Evolutionary conservation across 169 alveolate genomes (phyloP), one percentile per base, ranked within the genome.

Genomic region (Cystoisospora suis): DNA sequence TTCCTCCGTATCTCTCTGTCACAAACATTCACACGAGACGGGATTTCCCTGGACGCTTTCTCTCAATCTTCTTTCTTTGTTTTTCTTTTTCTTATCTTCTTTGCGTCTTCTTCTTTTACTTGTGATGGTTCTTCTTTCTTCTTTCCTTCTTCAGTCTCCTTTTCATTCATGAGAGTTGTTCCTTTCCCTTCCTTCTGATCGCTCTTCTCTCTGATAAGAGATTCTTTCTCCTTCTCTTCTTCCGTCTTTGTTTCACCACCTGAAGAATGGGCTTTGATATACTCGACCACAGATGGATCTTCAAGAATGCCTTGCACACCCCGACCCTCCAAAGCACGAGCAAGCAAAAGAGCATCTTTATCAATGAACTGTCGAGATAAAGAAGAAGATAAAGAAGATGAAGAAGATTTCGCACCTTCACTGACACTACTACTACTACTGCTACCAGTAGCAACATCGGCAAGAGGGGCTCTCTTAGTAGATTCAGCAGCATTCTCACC

Each of bases 321-420:
- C 58, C 81, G 69, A 58, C 61, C 40, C 70, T 59, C 53, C 92
- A 70, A 23, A 75, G 88, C 23, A 87, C 92, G 47, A 88, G 36
- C 58, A 53, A 81, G 45, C 69, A 53, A 40, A 49, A 59, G 59
- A 81, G 75, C 34, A 58, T 34, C 36, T 88, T 87, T 42, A 77
- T 65, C 70, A 88, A 15, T 38, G 81, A 80, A 34, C 70, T 17
- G 36, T 88, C 92, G n/a, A 87, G 92, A 34, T 81, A 1, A 1
- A 47, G 29, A 20, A 88, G 59, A 4, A 80, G 53, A 4, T 53
- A 42, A 45, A 88, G 59, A 7, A 75, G 80, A 65, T 80, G 92
- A 45, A 87, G 36, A 38, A 75, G 88, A 32, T 75, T 20, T 3
- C 92, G 87, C 81, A 80, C 29, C 72, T 88, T 65, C 5, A 20